Evolutionary conservation across 2,329 filamentous ascomycete species (phyloP).

Genomic region (Chaetomiaceae sp.): DNA sequence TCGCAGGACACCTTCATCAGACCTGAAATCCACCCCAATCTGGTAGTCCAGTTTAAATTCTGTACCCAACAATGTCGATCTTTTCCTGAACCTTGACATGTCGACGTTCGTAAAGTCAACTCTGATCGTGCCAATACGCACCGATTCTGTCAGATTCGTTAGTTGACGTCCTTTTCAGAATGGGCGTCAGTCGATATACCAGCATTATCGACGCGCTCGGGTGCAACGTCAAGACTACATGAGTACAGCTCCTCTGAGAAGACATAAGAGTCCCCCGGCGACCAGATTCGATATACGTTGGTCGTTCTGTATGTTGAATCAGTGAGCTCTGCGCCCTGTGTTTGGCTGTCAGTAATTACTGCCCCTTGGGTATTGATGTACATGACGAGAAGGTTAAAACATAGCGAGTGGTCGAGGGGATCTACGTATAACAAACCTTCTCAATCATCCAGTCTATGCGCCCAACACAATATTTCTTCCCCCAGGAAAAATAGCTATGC

Average conservation of each 20-base stretch:
- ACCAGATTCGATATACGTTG: not conserved
- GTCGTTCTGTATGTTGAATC: not conserved
- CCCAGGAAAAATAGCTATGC: too few species aligned
- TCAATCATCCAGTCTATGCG: not conserved
- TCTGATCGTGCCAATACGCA: not conserved
- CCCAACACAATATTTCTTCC: not conserved
- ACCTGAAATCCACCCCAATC: not conserved
- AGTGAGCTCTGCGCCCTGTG: not conserved
- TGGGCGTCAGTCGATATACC: not conserved
- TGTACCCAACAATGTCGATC: not conserved
- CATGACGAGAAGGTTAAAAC: not conserved
- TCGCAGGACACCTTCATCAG: constrained; percentile 2
- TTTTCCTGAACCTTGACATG: not conserved
- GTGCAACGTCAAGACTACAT: not conserved
- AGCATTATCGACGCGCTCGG: not conserved
- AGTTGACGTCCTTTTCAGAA: not conserved
- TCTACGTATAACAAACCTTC: not conserved
- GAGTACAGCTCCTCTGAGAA: not conserved
- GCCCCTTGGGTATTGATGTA: not conserved
- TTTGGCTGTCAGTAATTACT: not conserved
- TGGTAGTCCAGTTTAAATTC: not conserved
- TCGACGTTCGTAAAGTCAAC: not conserved
- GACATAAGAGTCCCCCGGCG: not conserved
- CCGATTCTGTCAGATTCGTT: not conserved
- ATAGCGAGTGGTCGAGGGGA: not conserved